Percentiles rank a stretch among this genome's conserved stretches.
Evolutionary conservation across 345 rosid species (phyloP).

Genomic region (Acer negundo): DNA sequence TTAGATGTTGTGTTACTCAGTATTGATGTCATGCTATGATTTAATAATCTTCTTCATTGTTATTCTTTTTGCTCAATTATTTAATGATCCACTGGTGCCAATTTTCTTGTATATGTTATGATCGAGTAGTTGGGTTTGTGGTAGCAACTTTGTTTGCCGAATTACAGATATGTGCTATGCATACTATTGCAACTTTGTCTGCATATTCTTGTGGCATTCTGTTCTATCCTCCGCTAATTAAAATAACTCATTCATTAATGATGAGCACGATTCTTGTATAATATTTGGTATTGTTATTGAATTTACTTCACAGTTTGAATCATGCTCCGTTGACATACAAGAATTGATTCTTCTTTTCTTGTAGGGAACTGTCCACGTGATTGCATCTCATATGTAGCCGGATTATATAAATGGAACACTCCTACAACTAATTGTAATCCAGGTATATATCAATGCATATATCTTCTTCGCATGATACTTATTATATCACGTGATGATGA

Average conservation of each 20-base stretch:
- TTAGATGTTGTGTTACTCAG: background rate
- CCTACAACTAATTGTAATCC: constrained; percentile 80
- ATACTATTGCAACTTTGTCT: background rate
- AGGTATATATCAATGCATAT: constrained; percentile 44
- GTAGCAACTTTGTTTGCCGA: background rate
- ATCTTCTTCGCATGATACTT: background rate
- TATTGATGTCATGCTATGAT: background rate
- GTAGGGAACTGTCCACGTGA: constrained; percentile 63
- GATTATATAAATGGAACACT: constrained; percentile 80
- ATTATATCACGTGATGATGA: background rate
- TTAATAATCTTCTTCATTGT: background rate
- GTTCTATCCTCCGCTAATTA: background rate
- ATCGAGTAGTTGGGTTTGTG: background rate
- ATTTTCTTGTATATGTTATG: background rate
- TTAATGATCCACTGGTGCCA: background rate
- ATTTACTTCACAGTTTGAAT: background rate
- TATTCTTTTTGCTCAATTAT: background rate
- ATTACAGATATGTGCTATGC: background rate
- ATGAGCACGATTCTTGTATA: background rate
- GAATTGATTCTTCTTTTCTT: constrained; percentile 13
- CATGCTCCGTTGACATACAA: constrained; percentile 1
- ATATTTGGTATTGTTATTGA: background rate
- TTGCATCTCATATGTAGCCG: constrained; percentile 78
- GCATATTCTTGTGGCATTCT: background rate
- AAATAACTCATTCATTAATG: background rate